phyloP scores from a whole-genome alignment of 2,329 filamentous ascomycete genomes.

The Fusarium subtropicale region DNA sequence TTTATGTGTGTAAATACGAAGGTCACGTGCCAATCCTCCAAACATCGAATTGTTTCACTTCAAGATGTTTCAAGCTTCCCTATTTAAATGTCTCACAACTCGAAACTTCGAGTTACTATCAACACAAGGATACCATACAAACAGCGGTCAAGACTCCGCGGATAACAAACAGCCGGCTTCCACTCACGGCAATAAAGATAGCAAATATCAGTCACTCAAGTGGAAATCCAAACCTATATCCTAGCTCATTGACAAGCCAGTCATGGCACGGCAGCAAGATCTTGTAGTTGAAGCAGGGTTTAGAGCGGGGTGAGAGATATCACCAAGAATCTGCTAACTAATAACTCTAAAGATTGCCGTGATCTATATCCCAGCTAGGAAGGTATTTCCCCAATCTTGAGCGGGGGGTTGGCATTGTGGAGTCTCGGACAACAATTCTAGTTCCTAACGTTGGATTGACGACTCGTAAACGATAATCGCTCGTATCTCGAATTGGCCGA shows the following conservation, averaged over 20 bases:
- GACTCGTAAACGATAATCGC: not conserved
- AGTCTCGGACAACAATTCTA: constrained; percentile 26
- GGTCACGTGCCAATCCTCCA: not conserved
- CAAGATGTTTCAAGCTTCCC: too few relatives aligned
- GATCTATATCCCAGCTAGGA: constrained; percentile 23
- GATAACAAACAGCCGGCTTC: not conserved
- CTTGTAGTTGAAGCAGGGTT: not conserved
- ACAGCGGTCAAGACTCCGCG: not conserved
- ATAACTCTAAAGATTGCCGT: constrained; percentile 29
- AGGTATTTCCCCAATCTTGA: constrained; percentile 4
- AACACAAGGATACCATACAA: not conserved
- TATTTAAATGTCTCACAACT: not conserved
- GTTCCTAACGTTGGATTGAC: constrained; percentile 14
- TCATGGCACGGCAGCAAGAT: not conserved
- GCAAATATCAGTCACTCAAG: not conserved
- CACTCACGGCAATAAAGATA: not conserved
- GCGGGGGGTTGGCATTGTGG: constrained; percentile 17
- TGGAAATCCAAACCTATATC: not conserved
- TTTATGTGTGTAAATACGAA: not conserved
- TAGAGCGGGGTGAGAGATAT: constrained; percentile 13
- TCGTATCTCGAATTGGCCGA: not conserved
- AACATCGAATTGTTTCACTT: not conserved
- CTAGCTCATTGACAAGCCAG: not conserved
- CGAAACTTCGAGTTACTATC: not conserved
- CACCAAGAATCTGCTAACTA: not conserved